phyloP scores from a whole-genome alignment of 2,329 filamentous ascomycete species.

The Sphaceloma murrayae region DNA sequence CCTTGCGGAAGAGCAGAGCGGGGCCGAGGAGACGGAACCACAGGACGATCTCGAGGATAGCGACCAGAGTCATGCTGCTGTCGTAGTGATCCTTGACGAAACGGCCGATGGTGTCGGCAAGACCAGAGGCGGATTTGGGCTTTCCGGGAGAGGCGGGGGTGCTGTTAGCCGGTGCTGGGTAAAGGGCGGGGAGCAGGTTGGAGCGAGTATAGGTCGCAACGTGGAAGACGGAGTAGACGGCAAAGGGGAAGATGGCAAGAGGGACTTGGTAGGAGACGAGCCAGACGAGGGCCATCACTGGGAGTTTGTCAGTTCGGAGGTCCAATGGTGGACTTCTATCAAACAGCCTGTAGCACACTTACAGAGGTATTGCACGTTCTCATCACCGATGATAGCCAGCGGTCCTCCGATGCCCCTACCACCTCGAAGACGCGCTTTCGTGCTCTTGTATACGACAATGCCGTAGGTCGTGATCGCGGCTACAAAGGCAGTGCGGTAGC shows the following conservation, averaged over 20 bases:
- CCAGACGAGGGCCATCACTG: conserved; percentile 92
- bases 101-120: conserved; percentile 73
- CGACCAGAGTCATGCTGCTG: conserved; percentile 85
- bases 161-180: conserved; percentile 48
- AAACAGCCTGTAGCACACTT: too few species aligned
- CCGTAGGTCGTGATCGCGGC: conserved; percentile 88
- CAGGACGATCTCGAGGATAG: conserved; percentile 75
- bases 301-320: conserved; percentile 18
- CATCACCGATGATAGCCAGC: conserved; percentile 65
- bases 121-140: conserved; percentile 46
- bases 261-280: conserved; percentile 83
- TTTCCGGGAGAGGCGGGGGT: conserved; percentile 33
- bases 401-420: conserved; percentile 53
- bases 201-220: conserved; percentile 92
- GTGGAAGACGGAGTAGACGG: conserved; percentile 97
- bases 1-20: conserved; percentile 77
- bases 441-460: conserved; percentile 97
- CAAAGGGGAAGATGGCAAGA: conserved; percentile 84
- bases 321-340: too few species aligned
- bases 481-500: conserved; percentile 84
- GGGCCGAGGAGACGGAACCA: conserved; percentile 75
- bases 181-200: conserved; percentile 80
- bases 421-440: conserved; percentile 71
- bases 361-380: conserved; percentile 98
- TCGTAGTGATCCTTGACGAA: conserved; percentile 99